Percentiles rank a stretch among this genome's conserved stretches.
Conservation (phyloP, 2,329 filamentous ascomycete genomes). For the Talaromyces sp. region DNA sequence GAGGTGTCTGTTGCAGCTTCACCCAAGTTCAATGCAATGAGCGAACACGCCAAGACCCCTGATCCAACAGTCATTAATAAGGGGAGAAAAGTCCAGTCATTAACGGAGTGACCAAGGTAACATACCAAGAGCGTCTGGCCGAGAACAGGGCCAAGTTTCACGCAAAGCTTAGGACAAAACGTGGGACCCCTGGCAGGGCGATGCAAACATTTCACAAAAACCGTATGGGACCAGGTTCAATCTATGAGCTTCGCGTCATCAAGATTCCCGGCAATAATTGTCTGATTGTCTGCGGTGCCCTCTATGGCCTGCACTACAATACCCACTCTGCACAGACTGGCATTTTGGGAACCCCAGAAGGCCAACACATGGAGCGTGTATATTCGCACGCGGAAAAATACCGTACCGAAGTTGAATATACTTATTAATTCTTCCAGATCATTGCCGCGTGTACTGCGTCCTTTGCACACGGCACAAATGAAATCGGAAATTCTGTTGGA, state of each 20-base stretch:
- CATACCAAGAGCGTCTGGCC: slow-evolving; percentile 58
- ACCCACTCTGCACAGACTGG: slow-evolving; percentile 72
- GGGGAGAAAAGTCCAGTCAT: slow-evolving; percentile 36
- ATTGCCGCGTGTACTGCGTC: slow-evolving; percentile 47
- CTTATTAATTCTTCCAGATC: slow-evolving; percentile 50
- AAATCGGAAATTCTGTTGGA: slow-evolving; percentile 66
- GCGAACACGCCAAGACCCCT: neutral
- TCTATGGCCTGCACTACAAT: slow-evolving; percentile 76
- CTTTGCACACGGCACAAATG: slow-evolving; percentile 65
- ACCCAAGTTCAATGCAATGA: neutral
- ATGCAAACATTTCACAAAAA: slow-evolving; percentile 72
- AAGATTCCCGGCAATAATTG: slow-evolving; percentile 54
- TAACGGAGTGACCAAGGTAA: slow-evolving; percentile 46
- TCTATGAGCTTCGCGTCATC: slow-evolving; percentile 71
- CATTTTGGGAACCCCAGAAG: slow-evolving; percentile 65
- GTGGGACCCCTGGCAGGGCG: slow-evolving; percentile 72
- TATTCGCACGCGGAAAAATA: slow-evolving; percentile 52
- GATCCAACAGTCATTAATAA: slow-evolving; percentile 8
- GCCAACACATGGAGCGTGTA: slow-evolving; percentile 41
- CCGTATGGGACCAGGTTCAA: slow-evolving; percentile 63
- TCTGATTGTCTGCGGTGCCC: slow-evolving; percentile 55
- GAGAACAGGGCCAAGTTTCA: slow-evolving; percentile 55
- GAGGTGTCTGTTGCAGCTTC: slow-evolving; percentile 29
- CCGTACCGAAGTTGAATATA: slow-evolving; percentile 63
- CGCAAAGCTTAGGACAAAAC: slow-evolving; percentile 55